Percentiles rank a stretch among this genome's conserved stretches.
Evolutionary conservation across 192 early-diverging fungal genomes (phyloP).

Genomic region (Chytriomyces hyalinus): DNA sequence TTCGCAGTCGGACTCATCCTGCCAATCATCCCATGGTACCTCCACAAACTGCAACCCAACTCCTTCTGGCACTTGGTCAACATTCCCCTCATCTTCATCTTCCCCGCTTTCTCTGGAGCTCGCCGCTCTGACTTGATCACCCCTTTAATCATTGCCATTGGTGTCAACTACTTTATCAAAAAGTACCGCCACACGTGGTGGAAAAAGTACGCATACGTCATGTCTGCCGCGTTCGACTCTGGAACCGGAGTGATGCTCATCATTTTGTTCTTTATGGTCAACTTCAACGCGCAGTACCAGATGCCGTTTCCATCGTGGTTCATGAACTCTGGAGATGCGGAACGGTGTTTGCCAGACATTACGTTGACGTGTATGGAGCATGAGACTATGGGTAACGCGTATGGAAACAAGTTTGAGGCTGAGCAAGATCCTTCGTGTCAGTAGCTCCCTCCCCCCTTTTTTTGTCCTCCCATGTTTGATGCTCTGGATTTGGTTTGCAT

Average conservation of each 20-base stretch:
- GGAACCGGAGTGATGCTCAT: constrained; percentile 50
- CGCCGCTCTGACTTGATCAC: constrained; percentile 5
- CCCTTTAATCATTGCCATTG: neutral
- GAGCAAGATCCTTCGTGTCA: neutral
- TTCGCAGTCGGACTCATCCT: constrained; percentile 42
- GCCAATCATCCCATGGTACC: constrained; percentile 44
- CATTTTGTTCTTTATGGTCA: constrained; percentile 27
- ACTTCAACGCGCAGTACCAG: constrained; percentile 2
- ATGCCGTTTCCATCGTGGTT: neutral
- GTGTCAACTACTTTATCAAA: constrained; percentile 27
- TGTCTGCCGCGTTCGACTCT: constrained; percentile 64
- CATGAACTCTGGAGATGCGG: neutral
- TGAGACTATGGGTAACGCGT: constrained; percentile 1
- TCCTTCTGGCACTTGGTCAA: constrained; percentile 26
- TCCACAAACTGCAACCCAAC: constrained; percentile 45
- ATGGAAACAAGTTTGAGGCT: neutral
- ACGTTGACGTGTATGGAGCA: neutral
- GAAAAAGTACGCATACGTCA: constrained; percentile 71
- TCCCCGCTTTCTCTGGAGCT: neutral
- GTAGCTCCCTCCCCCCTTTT: too few relatives aligned
- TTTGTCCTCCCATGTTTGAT: too few relatives aligned
- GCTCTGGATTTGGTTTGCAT: too few relatives aligned
- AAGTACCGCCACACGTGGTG: constrained; percentile 61
- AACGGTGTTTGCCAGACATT: constrained; percentile 12
- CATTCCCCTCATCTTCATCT: constrained; percentile 19